Base-by-base conservation (phyloP, 176 grass and related monocot species). In the Zoysia pacifica region DNA sequence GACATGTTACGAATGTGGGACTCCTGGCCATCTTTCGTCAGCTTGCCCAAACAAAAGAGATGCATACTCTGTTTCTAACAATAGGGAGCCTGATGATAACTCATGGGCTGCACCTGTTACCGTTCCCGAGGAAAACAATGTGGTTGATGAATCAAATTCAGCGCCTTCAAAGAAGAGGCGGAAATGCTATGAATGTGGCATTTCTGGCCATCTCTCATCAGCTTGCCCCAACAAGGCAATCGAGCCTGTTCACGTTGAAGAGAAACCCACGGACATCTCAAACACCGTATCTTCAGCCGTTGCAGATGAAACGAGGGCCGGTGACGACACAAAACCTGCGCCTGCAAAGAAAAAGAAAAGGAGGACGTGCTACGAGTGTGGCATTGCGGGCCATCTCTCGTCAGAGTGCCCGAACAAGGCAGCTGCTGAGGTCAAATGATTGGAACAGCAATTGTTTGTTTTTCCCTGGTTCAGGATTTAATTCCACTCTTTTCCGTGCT, bases 331-430 rank as follows among this genome's bases (percentile, higher is more conserved):
- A 72, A 69, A 72, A 60, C 40, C 85, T 53, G 91, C 19, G 2
- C 52, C 65, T 86, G 71, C 87, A 20, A 88, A 86, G 75, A 86
- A 81, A 79, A 93, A 97, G 88, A 97, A 94, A 72, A 90, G 90
- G 49, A 45, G 92, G 74, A 94, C 91, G 62, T 97, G 95, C 49
- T 93, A 93, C 43, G 86, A 83, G 62, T 98, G 95, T 1, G 92
- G 92, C 39, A 86, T 89, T 12, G 80, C 95, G 1, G 95, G 90
- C 13, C 95, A 90, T 79, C 87, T 97, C 56, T 91, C 95, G 0
- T 91, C 94, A 15, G 86, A 90, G n/a, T 97, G 94, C 69, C 91
- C 91, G 19, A 89, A 87, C 69, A 94, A 88, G 77, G 74, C 69
- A 60, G 48, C 69, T 20, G 78, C 51, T 83, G 19, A 60, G 14